Base-by-base conservation (phyloP, 202 grass and related monocot species). In the Panicum hallii region DNA sequence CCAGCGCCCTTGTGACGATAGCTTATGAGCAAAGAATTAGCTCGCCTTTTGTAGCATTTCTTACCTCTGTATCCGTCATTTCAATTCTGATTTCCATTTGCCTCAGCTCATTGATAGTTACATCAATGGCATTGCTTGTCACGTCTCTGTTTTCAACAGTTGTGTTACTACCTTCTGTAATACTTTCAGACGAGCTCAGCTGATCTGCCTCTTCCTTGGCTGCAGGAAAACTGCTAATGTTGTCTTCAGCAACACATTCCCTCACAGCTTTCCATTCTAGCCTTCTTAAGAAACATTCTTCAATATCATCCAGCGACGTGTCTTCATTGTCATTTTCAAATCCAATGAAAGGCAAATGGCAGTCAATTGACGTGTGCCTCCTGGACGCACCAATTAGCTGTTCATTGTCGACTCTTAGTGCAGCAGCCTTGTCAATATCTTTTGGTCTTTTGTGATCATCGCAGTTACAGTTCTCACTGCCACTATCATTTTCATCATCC, bases 281-380 rank as follows among this genome's bases (percentile, higher is more conserved):
- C 81, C 78, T 92, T 77, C 88, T 90, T 75, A 94, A 46, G 81
- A 90, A 92, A 83, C 87, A 89, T 66, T 92, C 90, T 85, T 94
- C 90, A 42, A 94, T 94, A 34, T 94, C 92, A 67, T 84, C 70
- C 10, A 88, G 86, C 1, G 78, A 78, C 0, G 57, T 55, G 23
- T 69, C 69, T 16, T 88, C 84, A 8, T 79, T 73, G 0, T 80
- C 50, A 0, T 49, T 67, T 16, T 20, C 52, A n/a, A 70, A 20
- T 55, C 69, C 75, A 52, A 75, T 75, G 69, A 20, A 79, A 45
- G 74, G 80, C 13, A 90, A 13, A 69, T 73, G 80, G 0, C 12
- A 80, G 55, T 84, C 69, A 48, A 79, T 70, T 30, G 80, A 90
- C 8, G 36, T n/a, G 23, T 90, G 89, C 62, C 89, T 90, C 75